Conservation (phyloP, 768 basidiomycete genomes). For the Scleroderma citrinum region DNA sequence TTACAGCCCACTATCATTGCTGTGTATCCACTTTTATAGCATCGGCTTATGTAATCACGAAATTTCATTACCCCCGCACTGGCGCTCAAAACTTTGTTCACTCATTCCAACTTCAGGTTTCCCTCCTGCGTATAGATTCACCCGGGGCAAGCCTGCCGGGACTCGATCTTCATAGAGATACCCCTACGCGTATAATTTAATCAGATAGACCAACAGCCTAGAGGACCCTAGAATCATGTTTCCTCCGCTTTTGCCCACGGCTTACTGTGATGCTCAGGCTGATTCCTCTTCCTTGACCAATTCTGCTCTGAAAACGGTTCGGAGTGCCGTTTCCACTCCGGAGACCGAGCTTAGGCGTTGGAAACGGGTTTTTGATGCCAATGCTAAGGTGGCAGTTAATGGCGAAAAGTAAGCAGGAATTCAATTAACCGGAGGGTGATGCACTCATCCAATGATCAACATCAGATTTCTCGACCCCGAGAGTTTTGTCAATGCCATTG, state of each 20-base stretch:
- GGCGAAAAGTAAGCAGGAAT: constrained; percentile 69
- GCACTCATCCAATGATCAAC: constrained; percentile 7
- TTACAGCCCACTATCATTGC: no score
- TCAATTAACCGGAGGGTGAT: constrained; percentile 14
- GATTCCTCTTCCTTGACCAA: constrained; percentile 39
- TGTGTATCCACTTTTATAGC: no score
- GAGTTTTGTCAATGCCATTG: constrained; percentile 93
- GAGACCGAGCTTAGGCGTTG: constrained; percentile 86
- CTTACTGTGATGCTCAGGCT: constrained; percentile 47
- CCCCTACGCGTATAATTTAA: constrained; percentile 29
- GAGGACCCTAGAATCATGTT: constrained; percentile 25
- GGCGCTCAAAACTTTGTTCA: constrained; percentile 6
- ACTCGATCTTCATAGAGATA: constrained; percentile 26
- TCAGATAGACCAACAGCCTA: constrained; percentile 17
- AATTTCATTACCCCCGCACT: constrained; percentile 30
- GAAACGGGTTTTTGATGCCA: constrained; percentile 81
- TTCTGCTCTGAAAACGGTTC: constrained; percentile 58
- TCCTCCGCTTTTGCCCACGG: constrained; percentile 40
- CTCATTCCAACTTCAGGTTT: background rate
- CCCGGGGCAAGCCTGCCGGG: constrained; percentile 9
- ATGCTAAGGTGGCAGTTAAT: constrained; percentile 64
- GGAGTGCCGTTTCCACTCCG: constrained; percentile 61
- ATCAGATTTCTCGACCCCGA: constrained; percentile 79
- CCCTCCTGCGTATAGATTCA: constrained; percentile 6
- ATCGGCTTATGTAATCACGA: constrained; percentile 24